Conservation (phyloP, 2,329 filamentous ascomycete genomes). For the Hypoxylon sp. region DNA sequence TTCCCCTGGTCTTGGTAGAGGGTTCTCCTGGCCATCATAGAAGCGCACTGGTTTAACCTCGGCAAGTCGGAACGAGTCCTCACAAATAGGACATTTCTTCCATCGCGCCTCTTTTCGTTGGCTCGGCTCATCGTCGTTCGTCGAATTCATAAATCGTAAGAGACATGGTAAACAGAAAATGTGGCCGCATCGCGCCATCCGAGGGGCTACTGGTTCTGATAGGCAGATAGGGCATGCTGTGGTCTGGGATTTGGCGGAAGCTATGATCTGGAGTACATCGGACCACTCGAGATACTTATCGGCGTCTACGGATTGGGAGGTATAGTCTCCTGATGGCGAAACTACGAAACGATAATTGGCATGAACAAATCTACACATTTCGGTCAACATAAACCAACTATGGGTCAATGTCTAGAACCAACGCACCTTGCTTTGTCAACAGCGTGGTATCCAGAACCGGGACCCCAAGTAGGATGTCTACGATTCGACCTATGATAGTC, state of each 20-base stretch:
- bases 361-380: conserved; percentile 80
- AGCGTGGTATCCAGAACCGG: conserved; percentile 90
- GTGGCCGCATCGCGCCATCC: conserved; percentile 97
- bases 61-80: conserved; percentile 91
- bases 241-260: conserved; percentile 88
- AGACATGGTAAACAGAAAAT: conserved; percentile 96
- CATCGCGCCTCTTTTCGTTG: conserved; percentile 81
- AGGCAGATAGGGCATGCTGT: conserved; percentile 96
- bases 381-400: conserved; percentile 28
- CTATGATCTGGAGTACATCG: conserved; percentile 90
- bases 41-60: conserved; percentile 92
- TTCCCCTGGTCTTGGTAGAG: conserved; percentile 83
- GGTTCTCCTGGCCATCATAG: conserved; percentile 89
- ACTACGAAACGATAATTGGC: conserved; percentile 99
- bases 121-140: conserved; percentile 76
- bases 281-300: conserved; percentile 93
- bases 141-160: conserved; percentile 94
- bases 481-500: conserved; percentile 71
- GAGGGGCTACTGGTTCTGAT: conserved; percentile 89
- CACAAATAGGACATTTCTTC: conserved; percentile 98
- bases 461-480: conserved; percentile 83
- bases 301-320: conserved; percentile 84
- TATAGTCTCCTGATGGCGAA: conserved; percentile 83
- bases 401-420: conserved; percentile 9
- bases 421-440: conserved; percentile 88